Evolutionary conservation across 2,329 filamentous ascomycete genomes (phyloP), one percentile per base, ranked within the genome.

Genomic region (Colletotrichum filicis): DNA sequence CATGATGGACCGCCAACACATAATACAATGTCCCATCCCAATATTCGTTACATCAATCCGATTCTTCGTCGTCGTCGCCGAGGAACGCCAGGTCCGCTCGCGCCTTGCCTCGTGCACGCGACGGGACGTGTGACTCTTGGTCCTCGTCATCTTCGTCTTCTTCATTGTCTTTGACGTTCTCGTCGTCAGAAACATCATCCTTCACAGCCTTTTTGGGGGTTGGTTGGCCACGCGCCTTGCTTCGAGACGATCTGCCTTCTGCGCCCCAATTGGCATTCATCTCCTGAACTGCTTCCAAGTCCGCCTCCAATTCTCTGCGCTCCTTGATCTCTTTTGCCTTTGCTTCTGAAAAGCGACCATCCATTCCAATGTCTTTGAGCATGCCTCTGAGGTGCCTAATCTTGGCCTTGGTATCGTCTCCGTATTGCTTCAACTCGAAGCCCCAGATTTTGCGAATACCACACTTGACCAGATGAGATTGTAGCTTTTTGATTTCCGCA

Each of bases 371-470:
- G 35, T 97, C 95, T 42, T 88, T 87, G 30, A 99, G 88, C 92
- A 97, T 93, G 12, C 85, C 85, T 79, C 91, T 94, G 8, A 99
- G 87, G 80, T 98, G 94, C 65, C 87, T 88, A 74, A 98, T 94
- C 86, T 98, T 98, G 62, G 91, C 94, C 74, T 91, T 93, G 4
- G 88, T 80, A 28, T 95, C 93, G 68, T 92, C 89, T 1, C 88
- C 89, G 78, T 90, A 95, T 67, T 91, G 86, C 80, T 94, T 94
- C 32, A 99, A 88, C 82, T 98, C 95, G 75, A 93, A 91, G 62
- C 89, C 90, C 96, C 97, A 99, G 74, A 98, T 90, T 80, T 98
- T 98, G 66, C 95, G 93, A 68, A 98, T 91, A 35, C 96, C 96
- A 79, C 96, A 99, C 82, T 98, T 98, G 58, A 92, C 84, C 7